Evolutionary conservation across 169 alveolate genomes (phyloP).

Genomic region (Cryptosporidium ryanae): DNA sequence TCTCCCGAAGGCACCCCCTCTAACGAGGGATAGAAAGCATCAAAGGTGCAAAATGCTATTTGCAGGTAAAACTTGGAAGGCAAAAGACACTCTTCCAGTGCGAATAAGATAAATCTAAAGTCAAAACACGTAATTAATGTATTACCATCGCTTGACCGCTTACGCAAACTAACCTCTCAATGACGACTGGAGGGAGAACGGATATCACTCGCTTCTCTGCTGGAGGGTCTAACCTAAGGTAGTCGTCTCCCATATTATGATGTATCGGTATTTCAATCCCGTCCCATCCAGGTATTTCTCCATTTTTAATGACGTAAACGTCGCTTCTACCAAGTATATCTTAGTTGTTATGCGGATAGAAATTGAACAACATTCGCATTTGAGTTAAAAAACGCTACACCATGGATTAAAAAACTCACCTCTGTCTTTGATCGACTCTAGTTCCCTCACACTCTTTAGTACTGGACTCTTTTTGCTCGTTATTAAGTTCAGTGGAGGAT

Average conservation of each 20-base stretch:
- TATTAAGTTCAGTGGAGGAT: constrained; percentile 36
- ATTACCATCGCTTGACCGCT: background rate
- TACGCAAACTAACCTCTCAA: constrained; percentile 45
- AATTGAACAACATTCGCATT: background rate
- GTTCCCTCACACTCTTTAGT: constrained; percentile 5
- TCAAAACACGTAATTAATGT: background rate
- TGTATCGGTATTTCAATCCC: constrained; percentile 69
- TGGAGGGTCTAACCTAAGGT: constrained; percentile 38
- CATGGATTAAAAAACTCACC: constrained; percentile 6
- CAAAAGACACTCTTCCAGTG: constrained; percentile 50
- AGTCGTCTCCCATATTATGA: background rate
- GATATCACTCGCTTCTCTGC: background rate
- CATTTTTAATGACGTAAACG: constrained; percentile 47
- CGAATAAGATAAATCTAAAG: constrained; percentile 57
- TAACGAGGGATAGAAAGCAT: constrained; percentile 58
- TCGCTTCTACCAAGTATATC: constrained; percentile 29
- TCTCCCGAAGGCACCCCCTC: constrained; percentile 66
- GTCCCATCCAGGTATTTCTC: constrained; percentile 71
- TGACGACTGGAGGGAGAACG: constrained; percentile 44
- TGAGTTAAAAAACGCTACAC: background rate
- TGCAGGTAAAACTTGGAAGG: constrained; percentile 30
- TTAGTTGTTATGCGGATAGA: too few relatives aligned
- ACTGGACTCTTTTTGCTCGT: constrained; percentile 14
- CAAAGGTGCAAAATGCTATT: constrained; percentile 68
- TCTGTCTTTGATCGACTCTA: constrained; percentile 10